Evolutionary conservation across 139 green algal species (phyloP), one percentile per base, ranked within the genome.

Genomic region (Pedinophyceae sp.): DNA sequence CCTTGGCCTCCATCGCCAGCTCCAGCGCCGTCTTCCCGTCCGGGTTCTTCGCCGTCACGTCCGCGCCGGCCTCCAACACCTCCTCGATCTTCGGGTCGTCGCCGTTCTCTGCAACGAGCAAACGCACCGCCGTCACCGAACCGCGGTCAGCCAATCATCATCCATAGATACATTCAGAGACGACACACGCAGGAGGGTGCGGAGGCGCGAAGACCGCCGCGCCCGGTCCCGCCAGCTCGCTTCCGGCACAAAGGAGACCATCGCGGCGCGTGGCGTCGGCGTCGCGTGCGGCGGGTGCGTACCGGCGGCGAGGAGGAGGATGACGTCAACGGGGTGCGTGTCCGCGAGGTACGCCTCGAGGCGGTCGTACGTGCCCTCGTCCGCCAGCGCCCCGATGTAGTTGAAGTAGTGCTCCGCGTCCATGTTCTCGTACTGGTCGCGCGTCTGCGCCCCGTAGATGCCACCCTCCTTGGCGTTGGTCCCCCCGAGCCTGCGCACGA

Each of bases 401-500:
- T 77, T 77, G 61, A 76, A 77, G 54, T 77, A 77, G 38, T 77
- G 39, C 27, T 67, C 60, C n/a, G 60, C 52, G 25, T 67, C 60
- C 5, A 54, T 50, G 2, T 17, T 22, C 23, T 67, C 60, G 52
- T 61, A 67, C 23, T 67, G 52, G 5, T 60, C 60, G 24, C 47
- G 24, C 10, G 10, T 15, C 25, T 52, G 47, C 10, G 47, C 10
- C 10, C 47, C 47, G 25, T 52, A 52, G 47, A 52, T 52, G 13
- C 34, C 34, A 13, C 34, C 34, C 34, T 43, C 34, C 34, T 43
- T 43, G 34, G 34, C 34, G 34, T 43, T 43, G 10, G 34, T 43
- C 10, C 34, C 34, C 34, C 34, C 34, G 34, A 43, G 34, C 34
- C 34, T 43, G 34, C 34, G n/a, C n/a, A n/a, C n/a, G n/a, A n/a